Conservation (phyloP, 1,139 yeast species). For the Casaregolazyma suthepensis region DNA sequence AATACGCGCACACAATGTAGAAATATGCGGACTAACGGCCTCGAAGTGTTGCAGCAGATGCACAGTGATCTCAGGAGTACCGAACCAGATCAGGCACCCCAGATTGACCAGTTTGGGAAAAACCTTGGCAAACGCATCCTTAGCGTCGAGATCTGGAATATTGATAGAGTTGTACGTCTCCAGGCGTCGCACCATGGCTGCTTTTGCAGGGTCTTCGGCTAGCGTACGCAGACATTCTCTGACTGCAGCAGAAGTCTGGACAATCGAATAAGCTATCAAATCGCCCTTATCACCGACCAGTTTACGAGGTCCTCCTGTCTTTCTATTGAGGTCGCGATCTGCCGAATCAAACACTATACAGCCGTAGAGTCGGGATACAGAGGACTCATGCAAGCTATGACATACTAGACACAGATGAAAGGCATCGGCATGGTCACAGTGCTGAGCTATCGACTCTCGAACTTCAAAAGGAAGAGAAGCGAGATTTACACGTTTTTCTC, state of each 20-base stretch:
- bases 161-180: constrained; percentile 22
- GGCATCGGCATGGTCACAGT: constrained; percentile 24
- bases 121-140: constrained; percentile 13
- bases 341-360: constrained; percentile 24
- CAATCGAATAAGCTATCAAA: constrained; percentile 14
- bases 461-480: constrained; percentile 35
- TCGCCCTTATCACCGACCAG: not conserved
- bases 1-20: constrained; percentile 17
- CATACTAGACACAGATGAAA: constrained; percentile 21
- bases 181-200: constrained; percentile 17
- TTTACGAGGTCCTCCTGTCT: constrained; percentile 5
- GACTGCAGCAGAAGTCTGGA: constrained; percentile 24
- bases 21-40: constrained; percentile 10
- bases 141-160: constrained; percentile 22
- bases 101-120: constrained; percentile 18
- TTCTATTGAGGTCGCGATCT: constrained; percentile 22
- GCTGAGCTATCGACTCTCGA: constrained; percentile 18
- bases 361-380: constrained; percentile 20
- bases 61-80: constrained; percentile 21
- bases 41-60: constrained; percentile 14
- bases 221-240: constrained; percentile 21
- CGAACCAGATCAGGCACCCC: constrained; percentile 19
- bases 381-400: constrained; percentile 17
- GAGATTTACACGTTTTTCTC: not conserved
- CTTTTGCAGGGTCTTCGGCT: constrained; percentile 9